These are phyloP conservation scores for Phascolomyces articulosus DNA, from an alignment of 371 early-diverging fungal species.

Conservation along the genomic window DNA sequence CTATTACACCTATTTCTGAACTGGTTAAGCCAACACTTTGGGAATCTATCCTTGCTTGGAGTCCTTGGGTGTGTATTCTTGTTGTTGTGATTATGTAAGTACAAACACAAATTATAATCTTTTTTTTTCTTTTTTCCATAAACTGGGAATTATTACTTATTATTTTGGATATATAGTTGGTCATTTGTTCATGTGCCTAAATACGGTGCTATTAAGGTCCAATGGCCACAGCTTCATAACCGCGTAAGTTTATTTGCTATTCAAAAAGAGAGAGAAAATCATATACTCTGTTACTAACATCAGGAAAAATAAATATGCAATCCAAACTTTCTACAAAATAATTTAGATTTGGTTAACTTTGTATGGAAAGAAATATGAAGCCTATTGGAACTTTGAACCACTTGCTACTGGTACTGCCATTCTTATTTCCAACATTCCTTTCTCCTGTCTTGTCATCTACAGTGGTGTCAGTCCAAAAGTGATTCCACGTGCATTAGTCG, in stretches of 20 bases:
- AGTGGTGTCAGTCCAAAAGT: conserved; percentile 32
- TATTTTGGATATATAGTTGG: conserved; percentile 22
- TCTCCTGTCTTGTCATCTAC: conserved; percentile 34
- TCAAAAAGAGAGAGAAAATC: no score
- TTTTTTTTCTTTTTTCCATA: not conserved
- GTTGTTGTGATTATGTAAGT: conserved; percentile 45
- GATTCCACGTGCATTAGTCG: conserved; percentile 27
- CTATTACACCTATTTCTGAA: not conserved
- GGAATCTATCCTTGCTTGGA: conserved; percentile 47
- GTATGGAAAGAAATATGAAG: conserved; percentile 41
- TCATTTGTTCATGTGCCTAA: conserved; percentile 37
- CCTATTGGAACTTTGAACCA: conserved; percentile 52
- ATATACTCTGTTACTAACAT: no score
- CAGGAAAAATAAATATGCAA: no score
- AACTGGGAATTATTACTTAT: not conserved
- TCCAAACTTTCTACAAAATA: not conserved
- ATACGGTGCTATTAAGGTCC: conserved; percentile 30
- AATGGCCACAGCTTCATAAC: conserved; percentile 49
- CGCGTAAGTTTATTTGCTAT: conserved; percentile 8
- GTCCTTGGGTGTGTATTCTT: conserved; percentile 49
- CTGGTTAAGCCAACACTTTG: conserved; percentile 32
- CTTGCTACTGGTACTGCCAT: conserved; percentile 57
- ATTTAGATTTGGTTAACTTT: conserved; percentile 41
- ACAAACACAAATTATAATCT: not conserved
- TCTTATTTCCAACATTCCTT: conserved; percentile 34